Evolutionary conservation across 257 asterid genomes (phyloP).

Genomic region (Ophiorrhiza pumila): DNA sequence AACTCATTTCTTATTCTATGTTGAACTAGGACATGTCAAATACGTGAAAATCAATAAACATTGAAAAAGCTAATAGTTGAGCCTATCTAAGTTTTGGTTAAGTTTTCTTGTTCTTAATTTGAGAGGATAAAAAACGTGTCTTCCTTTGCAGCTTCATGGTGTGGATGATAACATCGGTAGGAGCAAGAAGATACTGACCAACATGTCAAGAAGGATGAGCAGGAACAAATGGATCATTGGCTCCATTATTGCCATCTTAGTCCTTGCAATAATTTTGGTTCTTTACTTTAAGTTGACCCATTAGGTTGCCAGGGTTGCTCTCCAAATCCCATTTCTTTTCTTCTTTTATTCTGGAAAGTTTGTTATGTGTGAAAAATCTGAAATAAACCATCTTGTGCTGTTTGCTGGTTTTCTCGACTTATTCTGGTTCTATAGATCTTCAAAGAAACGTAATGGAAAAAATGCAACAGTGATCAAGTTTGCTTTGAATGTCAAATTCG

Average conservation of each 20-base stretch:
- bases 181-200: constrained; percentile 68
- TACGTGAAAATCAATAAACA: no score
- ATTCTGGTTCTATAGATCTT: neutral
- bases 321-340: neutral
- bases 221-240: constrained; percentile 72
- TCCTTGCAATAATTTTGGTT: constrained; percentile 53
- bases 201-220: constrained; percentile 77
- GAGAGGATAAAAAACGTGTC: constrained; percentile 1
- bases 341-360: neutral
- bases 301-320: constrained; percentile 23
- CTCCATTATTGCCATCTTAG: constrained; percentile 41
- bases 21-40: neutral
- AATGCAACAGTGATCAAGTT: neutral
- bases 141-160: constrained; percentile 61
- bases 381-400: neutral
- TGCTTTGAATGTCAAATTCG: neutral
- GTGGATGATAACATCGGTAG: constrained; percentile 70
- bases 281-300: constrained; percentile 65
- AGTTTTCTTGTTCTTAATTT: neutral
- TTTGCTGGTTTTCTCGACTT: neutral
- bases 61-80: neutral
- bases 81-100: neutral
- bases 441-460: neutral
- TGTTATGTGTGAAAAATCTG: neutral
- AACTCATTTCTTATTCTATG: neutral